These are phyloP conservation scores for Pyricularia grisea DNA, from an alignment of 2,329 filamentous ascomycete genomes.

Conservation along the genomic window DNA sequence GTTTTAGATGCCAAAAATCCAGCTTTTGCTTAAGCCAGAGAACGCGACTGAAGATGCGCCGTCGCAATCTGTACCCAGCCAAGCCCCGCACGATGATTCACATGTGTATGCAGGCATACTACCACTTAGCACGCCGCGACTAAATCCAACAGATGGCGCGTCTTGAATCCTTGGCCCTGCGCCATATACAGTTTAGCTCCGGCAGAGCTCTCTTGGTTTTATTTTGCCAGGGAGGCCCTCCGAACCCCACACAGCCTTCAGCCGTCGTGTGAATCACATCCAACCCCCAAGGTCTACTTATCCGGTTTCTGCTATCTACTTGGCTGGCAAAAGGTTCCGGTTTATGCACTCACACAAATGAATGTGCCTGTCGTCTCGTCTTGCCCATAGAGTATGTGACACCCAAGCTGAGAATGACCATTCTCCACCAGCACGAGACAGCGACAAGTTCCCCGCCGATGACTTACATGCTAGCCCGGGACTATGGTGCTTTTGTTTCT, in stretches of 20 bases:
- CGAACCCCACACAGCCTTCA: neutral
- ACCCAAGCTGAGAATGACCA: neutral
- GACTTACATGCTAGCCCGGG: neutral
- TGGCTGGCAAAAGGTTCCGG: neutral
- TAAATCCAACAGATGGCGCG: constrained; percentile 1
- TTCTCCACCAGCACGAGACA: neutral
- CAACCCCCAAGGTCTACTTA: neutral
- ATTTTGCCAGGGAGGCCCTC: neutral
- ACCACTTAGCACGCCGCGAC: neutral
- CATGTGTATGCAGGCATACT: neutral
- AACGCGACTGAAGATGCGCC: neutral
- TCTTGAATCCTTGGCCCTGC: neutral
- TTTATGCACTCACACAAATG: neutral
- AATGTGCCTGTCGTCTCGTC: neutral
- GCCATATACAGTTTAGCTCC: neutral
- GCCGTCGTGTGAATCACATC: neutral
- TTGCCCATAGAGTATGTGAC: neutral
- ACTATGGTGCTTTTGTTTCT: neutral
- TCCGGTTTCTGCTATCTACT: neutral
- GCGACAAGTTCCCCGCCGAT: neutral
- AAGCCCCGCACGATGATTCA: constrained; percentile 1
- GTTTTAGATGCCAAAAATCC: neutral
- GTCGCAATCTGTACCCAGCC: neutral
- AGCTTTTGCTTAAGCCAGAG: neutral
- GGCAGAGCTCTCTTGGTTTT: neutral